These are phyloP conservation scores for Rehmannia glutinosa DNA, from an alignment of 257 asterid genomes.

Conservation along the genomic window DNA sequence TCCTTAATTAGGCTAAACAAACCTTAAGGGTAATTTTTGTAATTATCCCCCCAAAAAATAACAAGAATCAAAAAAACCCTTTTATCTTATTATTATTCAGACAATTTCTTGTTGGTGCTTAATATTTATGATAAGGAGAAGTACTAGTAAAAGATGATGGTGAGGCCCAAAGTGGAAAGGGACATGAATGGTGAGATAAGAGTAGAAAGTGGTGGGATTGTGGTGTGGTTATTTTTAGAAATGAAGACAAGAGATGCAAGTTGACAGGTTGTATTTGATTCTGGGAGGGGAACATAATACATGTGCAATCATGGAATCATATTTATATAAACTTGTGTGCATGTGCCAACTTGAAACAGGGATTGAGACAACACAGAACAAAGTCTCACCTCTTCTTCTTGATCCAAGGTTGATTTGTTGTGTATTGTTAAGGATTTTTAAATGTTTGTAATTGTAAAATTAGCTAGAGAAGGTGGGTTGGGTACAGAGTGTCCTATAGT, in stretches of 20 bases:
- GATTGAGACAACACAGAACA: slow-evolving; percentile 28
- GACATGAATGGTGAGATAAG: slow-evolving; percentile 18
- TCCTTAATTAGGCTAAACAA: too few species aligned
- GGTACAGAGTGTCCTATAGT: too few species aligned
- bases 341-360: slow-evolving; percentile 47
- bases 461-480: neutral
- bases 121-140: neutral
- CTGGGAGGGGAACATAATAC: slow-evolving; percentile 60
- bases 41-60: too few species aligned
- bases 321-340: slow-evolving; percentile 22
- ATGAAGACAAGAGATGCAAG: slow-evolving; percentile 37
- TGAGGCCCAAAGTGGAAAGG: slow-evolving; percentile 14
- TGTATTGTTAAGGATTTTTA: neutral
- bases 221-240: slow-evolving; percentile 33
- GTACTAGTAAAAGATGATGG: neutral
- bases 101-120: too few species aligned
- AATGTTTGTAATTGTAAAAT: neutral
- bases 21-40: too few species aligned
- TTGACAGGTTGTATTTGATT: slow-evolving; percentile 62
- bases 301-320: slow-evolving; percentile 61
- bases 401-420: neutral
- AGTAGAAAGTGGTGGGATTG: slow-evolving; percentile 13
- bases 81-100: too few species aligned
- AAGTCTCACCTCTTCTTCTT: slow-evolving; percentile 1
- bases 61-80: too few species aligned